phyloP scores from a whole-genome alignment of 2,329 filamentous ascomycete genomes.

The Tolypocladium amazonense region DNA sequence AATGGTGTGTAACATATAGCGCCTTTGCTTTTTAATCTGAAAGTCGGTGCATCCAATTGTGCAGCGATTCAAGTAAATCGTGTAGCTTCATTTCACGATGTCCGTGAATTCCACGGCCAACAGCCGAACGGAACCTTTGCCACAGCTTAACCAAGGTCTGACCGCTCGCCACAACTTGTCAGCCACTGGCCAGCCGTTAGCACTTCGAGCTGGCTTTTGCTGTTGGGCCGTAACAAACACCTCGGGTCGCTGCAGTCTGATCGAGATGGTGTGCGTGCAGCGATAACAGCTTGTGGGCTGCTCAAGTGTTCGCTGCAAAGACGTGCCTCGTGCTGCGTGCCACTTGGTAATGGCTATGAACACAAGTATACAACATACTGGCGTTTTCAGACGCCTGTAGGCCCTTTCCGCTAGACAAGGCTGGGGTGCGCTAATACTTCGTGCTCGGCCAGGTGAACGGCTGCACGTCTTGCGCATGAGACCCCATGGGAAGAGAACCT shows the following conservation, averaged over 20 bases:
- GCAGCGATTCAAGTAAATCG: background rate
- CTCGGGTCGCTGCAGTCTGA: too few species aligned
- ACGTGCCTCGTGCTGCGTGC: too few species aligned
- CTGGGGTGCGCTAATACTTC: too few species aligned
- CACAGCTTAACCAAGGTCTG: background rate
- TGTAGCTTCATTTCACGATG: background rate
- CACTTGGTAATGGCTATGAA: too few species aligned
- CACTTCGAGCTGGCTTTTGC: too few species aligned
- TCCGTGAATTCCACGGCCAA: background rate
- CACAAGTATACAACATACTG: too few species aligned
- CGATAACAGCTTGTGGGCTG: background rate
- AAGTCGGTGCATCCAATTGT: background rate
- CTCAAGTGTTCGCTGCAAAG: background rate
- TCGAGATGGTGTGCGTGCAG: background rate
- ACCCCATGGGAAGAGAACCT: slow-evolving; percentile 6
- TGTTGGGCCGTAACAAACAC: too few species aligned
- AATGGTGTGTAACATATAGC: background rate
- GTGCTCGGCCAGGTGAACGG: slow-evolving; percentile 7
- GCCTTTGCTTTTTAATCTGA: too few species aligned
- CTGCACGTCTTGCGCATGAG: slow-evolving; percentile 9
- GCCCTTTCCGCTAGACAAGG: too few species aligned
- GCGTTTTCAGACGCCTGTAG: background rate
- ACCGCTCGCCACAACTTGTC: background rate
- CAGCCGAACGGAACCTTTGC: background rate
- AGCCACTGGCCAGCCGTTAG: too few species aligned